Evolutionary conservation across 345 rosid genomes (phyloP).

Genomic region (Ricinus communis): DNA sequence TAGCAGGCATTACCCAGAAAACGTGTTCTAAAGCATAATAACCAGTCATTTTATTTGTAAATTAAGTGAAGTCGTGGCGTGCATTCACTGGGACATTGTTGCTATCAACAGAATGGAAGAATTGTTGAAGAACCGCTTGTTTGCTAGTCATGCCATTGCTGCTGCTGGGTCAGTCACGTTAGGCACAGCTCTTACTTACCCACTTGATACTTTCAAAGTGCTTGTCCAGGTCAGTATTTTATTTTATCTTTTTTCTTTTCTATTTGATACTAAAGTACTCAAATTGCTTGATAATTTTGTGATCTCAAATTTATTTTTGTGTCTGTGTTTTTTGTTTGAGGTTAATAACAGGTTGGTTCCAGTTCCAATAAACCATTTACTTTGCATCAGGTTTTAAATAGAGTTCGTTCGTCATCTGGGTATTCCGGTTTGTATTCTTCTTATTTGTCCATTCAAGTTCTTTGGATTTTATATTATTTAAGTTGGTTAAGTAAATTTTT

Average conservation of each 20-base stretch:
- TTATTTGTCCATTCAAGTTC: background rate
- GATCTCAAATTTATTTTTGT: background rate
- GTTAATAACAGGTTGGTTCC: constrained; percentile 69
- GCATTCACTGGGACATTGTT: no score
- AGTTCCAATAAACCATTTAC: constrained; percentile 55
- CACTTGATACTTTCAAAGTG: constrained; percentile 82
- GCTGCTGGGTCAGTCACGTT: constrained; percentile 69
- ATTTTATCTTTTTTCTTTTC: background rate
- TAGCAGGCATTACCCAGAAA: no score
- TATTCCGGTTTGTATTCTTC: constrained; percentile 37
- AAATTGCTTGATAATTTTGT: background rate
- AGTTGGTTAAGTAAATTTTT: no score
- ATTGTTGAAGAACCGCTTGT: constrained; percentile 60
- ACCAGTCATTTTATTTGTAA: no score
- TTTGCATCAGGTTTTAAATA: constrained; percentile 47
- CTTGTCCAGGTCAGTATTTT: constrained; percentile 59
- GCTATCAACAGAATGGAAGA: constrained; percentile 22
- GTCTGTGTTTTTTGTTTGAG: constrained; percentile 4
- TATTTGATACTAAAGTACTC: background rate
- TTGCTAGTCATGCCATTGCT: constrained; percentile 74
- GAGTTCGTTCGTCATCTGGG: constrained; percentile 64
- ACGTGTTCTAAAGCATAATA: no score
- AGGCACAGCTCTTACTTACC: constrained; percentile 69
- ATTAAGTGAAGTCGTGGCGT: no score
- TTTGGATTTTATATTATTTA: background rate